Evolutionary conservation across 164 flowering plant species (phyloP).

Genomic region (Malania oleifera): DNA sequence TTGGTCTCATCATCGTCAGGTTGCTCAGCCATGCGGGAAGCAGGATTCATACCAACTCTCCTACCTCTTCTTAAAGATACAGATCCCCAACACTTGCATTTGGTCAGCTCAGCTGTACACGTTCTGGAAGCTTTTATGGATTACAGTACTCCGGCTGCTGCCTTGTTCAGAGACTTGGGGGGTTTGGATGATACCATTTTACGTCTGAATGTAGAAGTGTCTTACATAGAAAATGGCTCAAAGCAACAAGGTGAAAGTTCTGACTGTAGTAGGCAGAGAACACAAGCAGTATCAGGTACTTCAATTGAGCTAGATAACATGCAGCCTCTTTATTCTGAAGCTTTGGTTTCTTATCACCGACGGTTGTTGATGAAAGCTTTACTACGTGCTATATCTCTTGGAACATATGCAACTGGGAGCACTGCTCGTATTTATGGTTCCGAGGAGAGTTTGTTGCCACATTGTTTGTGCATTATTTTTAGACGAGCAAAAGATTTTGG

Average conservation of each 20-base stretch:
- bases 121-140: constrained; percentile 92
- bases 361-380: constrained; percentile 77
- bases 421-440: constrained; percentile 61
- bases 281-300: constrained; percentile 27
- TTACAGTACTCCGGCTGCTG: constrained; percentile 87
- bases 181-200: constrained; percentile 86
- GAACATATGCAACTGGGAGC: constrained; percentile 88
- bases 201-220: constrained; percentile 73
- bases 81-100: constrained; percentile 79
- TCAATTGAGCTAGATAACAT: constrained; percentile 41
- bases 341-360: constrained; percentile 71
- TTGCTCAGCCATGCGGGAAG: constrained; percentile 88
- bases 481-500: constrained; percentile 87
- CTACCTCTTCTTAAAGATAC: constrained; percentile 86
- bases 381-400: constrained; percentile 84
- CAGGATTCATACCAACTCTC: constrained; percentile 87
- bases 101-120: constrained; percentile 82
- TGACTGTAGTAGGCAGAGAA: constrained; percentile 30
- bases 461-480: constrained; percentile 67
- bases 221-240: constrained; percentile 49
- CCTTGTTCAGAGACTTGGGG: constrained; percentile 83
- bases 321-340: constrained; percentile 71
- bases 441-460: constrained; percentile 78
- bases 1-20: constrained; percentile 90
- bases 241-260: constrained; percentile 47